Conservation (phyloP, 208 protist genomes). For the Wallacemonas sp. region DNA sequence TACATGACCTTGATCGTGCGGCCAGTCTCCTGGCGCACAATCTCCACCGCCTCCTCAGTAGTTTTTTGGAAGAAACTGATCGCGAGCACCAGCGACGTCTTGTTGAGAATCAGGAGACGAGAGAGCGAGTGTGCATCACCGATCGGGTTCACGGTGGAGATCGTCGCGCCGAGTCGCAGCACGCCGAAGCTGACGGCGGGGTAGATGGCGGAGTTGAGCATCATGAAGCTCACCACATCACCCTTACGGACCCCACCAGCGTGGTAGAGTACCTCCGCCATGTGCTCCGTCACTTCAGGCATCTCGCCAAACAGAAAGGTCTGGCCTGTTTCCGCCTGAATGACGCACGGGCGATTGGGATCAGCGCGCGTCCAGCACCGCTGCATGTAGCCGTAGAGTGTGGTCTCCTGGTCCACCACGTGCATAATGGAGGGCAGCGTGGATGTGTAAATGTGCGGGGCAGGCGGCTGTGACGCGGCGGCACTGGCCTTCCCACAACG, state of each 20-base stretch:
- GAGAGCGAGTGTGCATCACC: constrained; percentile 21
- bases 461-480: background rate
- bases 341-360: background rate
- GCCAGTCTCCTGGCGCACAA: constrained; percentile 29
- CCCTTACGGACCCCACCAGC: constrained; percentile 26
- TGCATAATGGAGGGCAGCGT: background rate
- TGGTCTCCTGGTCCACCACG: background rate
- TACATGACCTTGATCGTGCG: constrained; percentile 24
- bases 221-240: constrained; percentile 34
- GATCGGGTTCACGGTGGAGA: constrained; percentile 35
- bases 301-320: background rate
- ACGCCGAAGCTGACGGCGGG: constrained; percentile 26
- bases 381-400: background rate
- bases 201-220: constrained; percentile 35
- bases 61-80: constrained; percentile 22
- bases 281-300: constrained; percentile 16
- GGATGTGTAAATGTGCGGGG: background rate
- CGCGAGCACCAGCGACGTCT: constrained; percentile 28
- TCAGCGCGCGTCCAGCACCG: background rate
- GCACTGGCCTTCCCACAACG: background rate
- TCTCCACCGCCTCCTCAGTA: constrained; percentile 18
- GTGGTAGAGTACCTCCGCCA: constrained; percentile 36
- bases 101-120: constrained; percentile 22
- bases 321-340: background rate
- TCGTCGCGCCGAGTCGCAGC: constrained; percentile 33